Evolutionary conservation across 495 filamentous ascomycete genomes (phyloP), one percentile per base, ranked within the genome.

Genomic region (Cercophora scortea): DNA sequence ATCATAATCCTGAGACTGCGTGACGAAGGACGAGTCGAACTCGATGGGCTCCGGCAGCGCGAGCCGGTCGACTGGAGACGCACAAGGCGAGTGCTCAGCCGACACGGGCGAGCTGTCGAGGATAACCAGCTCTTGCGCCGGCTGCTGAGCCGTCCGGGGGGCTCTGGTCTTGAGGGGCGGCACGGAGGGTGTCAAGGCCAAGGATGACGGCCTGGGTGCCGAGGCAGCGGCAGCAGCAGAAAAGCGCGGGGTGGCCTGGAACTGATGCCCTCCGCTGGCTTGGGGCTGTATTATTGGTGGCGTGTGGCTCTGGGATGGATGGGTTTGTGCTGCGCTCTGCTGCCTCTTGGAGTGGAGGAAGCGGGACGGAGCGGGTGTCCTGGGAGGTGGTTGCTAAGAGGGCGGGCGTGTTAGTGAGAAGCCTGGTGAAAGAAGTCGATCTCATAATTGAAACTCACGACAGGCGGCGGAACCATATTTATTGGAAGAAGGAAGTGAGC

Each of bases 181-280:
- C 39, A 54, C 49, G 11, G 59, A 52, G 8, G 58, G 61, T 9
- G 63, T 35, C 18, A 45, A 53, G 25, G 48, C 47, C 5, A 50
- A 45, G 1, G 58, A 61, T 19, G 61, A 59, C 6, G 62, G 51
- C 13, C 54, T 60, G 32, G 52, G 61, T 6, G 52, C 58, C 0
- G 65, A 66, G 16, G 66, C 53, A 7, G 64, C 53, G 16, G 63
- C n/a, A n/a, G n/a, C n/a, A n/a, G n/a, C n/a, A 57, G 15, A 25
- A 25, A 75, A 76, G 0, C 70, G 67, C 7, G 71, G 70, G 7
- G 72, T 76, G 0, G 66, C 56, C 11, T 65, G 66, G 40, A 76
- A 75, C 36, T 65, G 43, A 32, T 18, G 43, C 3, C 8, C 8
- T 18, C 17, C 43, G 19, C 43, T 32, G 17, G 43, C 25, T 32